phyloP scores from a whole-genome alignment of 78 protist genomes.

The Dictyostelium discoideum region DNA sequence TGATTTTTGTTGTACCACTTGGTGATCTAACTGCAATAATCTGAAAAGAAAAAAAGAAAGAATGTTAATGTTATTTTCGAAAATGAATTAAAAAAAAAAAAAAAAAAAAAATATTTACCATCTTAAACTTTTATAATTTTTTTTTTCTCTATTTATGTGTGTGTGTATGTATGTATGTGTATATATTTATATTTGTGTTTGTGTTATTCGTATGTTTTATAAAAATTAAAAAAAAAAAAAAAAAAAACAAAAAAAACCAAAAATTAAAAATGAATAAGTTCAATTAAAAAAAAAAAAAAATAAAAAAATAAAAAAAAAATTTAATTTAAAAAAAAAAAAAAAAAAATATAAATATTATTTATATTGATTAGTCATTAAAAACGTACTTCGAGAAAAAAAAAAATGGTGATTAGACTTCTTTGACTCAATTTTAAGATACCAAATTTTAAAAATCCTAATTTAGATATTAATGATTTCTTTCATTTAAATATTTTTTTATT shows the following conservation, averaged over 20 bases:
- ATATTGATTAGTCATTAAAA: not conserved
- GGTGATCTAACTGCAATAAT: slow-evolving; percentile 64
- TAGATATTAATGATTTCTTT: too few relatives aligned
- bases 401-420: too few relatives aligned
- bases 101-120: not conserved
- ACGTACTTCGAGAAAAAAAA: too few relatives aligned
- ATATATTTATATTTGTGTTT: too few relatives aligned
- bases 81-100: not conserved
- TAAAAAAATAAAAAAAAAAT: slow-evolving; percentile 5
- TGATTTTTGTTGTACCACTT: slow-evolving; percentile 51
- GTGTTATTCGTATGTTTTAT: not conserved
- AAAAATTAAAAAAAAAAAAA: not conserved
- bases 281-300: not conserved
- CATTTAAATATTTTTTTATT: too few relatives aligned
- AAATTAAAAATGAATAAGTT: not conserved
- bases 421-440: too few relatives aligned
- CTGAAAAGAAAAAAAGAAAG: not conserved
- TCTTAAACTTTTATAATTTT: not conserved
- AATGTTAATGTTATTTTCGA: not conserved
- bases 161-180: not conserved
- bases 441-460: too few relatives aligned
- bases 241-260: not conserved
- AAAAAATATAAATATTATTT: not conserved
- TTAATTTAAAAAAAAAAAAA: not conserved
- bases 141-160: not conserved